Percentiles rank a stretch among this genome's conserved stretches.
Evolutionary conservation across 345 rosid species (phyloP).

Genomic region (Gynandropsis gynandra): DNA sequence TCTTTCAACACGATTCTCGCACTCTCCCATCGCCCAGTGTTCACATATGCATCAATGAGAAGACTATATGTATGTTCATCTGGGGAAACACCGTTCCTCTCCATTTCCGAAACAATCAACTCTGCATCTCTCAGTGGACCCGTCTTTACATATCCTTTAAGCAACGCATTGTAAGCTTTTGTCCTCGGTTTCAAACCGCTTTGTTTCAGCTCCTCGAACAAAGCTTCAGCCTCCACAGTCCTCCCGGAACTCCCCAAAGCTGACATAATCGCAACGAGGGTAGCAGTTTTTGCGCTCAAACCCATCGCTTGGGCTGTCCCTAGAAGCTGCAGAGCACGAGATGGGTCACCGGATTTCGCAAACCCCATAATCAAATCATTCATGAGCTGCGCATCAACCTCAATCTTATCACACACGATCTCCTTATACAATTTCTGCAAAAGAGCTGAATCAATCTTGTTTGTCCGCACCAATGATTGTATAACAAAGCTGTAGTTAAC

Average conservation of each 20-base stretch:
- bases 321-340: constrained; percentile 55
- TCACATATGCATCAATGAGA: constrained; percentile 75
- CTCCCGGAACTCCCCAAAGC: constrained; percentile 59
- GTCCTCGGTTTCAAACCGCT: constrained; percentile 70
- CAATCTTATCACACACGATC: constrained; percentile 64
- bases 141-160: constrained; percentile 72
- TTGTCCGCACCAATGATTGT: constrained; percentile 55
- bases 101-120: constrained; percentile 81
- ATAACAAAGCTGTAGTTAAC: constrained; percentile 81
- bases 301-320: constrained; percentile 72
- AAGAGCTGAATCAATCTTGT: constrained; percentile 55
- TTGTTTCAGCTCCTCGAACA: constrained; percentile 85
- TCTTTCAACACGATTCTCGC: constrained; percentile 86
- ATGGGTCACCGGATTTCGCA: constrained; percentile 73
- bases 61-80: constrained; percentile 85
- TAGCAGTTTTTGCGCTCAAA: constrained; percentile 49
- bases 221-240: constrained; percentile 78
- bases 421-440: constrained; percentile 62
- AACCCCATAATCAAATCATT: constrained; percentile 80
- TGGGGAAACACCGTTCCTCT: constrained; percentile 67
- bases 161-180: constrained; percentile 78
- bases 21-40: constrained; percentile 96
- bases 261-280: constrained; percentile 54
- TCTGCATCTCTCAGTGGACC: constrained; percentile 76
- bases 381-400: constrained; percentile 66